A percentile compares a stretch with the other conserved stretches of the same genome.
Evolutionary conservation across 208 protist genomes (phyloP).

Genomic region (Novymonas esmeraldas): DNA sequence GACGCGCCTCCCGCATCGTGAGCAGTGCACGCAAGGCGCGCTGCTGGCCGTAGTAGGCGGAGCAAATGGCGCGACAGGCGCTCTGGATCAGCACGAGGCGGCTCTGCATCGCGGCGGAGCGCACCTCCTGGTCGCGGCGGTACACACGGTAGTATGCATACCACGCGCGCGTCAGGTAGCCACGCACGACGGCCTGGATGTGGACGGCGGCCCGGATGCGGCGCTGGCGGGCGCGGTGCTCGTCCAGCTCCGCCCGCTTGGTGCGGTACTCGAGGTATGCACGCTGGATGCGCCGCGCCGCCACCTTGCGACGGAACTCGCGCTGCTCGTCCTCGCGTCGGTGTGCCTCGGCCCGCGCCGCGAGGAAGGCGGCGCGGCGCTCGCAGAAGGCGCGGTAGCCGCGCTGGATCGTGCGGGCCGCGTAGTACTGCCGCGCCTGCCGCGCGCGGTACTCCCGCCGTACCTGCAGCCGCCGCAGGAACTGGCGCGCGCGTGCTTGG

Average conservation of each 20-base stretch:
- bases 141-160: constrained; percentile 84
- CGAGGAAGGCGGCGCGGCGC: constrained; percentile 43
- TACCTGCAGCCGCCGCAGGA: constrained; percentile 70
- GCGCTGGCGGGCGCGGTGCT: constrained; percentile 35
- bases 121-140: constrained; percentile 71
- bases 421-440: constrained; percentile 54
- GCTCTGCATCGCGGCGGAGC: constrained; percentile 65
- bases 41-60: constrained; percentile 34
- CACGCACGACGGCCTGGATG: constrained; percentile 82
- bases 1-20: constrained; percentile 28
- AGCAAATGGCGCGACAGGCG: constrained; percentile 45
- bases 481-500: constrained; percentile 72
- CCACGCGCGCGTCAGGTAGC: constrained; percentile 83
- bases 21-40: constrained; percentile 32
- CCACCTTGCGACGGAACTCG: constrained; percentile 43
- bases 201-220: constrained; percentile 59
- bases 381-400: constrained; percentile 64
- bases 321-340: constrained; percentile 64
- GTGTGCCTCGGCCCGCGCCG: constrained; percentile 61
- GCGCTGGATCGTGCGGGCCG: constrained; percentile 80
- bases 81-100: constrained; percentile 67
- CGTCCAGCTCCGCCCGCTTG: constrained; percentile 45
- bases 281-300: constrained; percentile 75
- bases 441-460: constrained; percentile 51
- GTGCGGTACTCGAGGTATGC: constrained; percentile 56